phyloP scores from a whole-genome alignment of 305 asterid genomes.

The Solanum aculeatissimum region DNA sequence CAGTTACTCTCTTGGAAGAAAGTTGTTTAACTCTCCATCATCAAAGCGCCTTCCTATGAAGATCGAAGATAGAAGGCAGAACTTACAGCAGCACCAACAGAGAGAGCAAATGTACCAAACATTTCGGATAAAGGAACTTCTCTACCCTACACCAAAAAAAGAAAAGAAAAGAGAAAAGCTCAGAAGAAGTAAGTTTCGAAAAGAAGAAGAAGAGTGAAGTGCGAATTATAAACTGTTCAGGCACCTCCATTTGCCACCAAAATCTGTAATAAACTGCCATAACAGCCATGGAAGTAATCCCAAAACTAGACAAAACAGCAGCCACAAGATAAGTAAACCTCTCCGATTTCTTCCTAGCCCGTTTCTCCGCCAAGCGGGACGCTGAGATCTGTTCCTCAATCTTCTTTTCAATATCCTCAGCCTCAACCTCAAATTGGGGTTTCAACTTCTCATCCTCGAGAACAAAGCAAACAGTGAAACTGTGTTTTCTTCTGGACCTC shows the following conservation, averaged over 20 bases:
- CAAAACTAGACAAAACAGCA: constrained; percentile 89
- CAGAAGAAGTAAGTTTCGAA: neutral
- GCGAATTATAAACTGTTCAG: neutral
- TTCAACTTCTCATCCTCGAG: constrained; percentile 39
- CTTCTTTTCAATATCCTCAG: constrained; percentile 18
- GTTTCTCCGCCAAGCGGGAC: constrained; percentile 37
- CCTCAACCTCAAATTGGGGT: constrained; percentile 1
- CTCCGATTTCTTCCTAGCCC: constrained; percentile 76
- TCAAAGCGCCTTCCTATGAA: no score
- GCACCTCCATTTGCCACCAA: constrained; percentile 93
- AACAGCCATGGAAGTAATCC: constrained; percentile 75
- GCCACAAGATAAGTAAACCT: constrained; percentile 74
- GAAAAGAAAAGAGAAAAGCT: neutral
- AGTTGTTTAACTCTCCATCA: no score
- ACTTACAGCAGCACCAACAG: constrained; percentile 91
- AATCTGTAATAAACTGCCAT: constrained; percentile 78
- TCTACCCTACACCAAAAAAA: constrained; percentile 44
- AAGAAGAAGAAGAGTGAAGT: neutral
- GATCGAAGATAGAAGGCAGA: neutral
- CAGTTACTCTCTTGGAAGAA: neutral
- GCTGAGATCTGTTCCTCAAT: constrained; percentile 19
- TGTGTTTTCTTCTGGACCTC: constrained; percentile 20
- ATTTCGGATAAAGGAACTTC: constrained; percentile 67
- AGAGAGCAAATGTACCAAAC: constrained; percentile 92
- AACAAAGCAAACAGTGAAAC: constrained; percentile 52